Evolutionary conservation across 2,329 filamentous ascomycete species (phyloP).

Genomic region (Monilinia fructigena): DNA sequence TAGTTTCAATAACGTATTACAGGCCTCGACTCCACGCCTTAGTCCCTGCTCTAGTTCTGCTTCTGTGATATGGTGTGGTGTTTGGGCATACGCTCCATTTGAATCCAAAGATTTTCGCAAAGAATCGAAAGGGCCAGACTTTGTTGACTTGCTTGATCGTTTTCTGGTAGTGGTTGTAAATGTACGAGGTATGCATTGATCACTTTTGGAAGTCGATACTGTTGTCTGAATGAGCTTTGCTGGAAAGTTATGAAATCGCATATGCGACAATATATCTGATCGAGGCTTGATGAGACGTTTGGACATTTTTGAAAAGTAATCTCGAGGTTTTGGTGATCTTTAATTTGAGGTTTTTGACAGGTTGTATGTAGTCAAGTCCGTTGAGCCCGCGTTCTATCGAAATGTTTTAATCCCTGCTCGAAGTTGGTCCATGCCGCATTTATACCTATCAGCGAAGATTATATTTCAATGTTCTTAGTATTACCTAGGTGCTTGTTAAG

Average conservation of each 20-base stretch:
- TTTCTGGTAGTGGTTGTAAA: slow-evolving; percentile 32
- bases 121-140: background rate
- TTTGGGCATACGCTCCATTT: slow-evolving; percentile 4
- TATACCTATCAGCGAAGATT: too few relatives aligned
- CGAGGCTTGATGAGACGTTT: slow-evolving; percentile 39
- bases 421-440: background rate
- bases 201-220: slow-evolving; percentile 27
- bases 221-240: slow-evolving; percentile 22
- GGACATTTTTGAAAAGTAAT: slow-evolving; percentile 42
- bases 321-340: slow-evolving; percentile 20
- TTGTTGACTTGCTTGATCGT: slow-evolving; percentile 13
- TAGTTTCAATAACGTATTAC: slow-evolving; percentile 30
- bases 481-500: too few relatives aligned
- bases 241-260: slow-evolving; percentile 43
- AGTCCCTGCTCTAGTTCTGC: slow-evolving; percentile 31
- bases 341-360: slow-evolving; percentile 20
- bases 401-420: background rate
- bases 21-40: slow-evolving; percentile 28
- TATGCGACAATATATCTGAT: slow-evolving; percentile 46
- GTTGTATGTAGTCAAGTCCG: background rate
- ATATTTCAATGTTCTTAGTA: too few relatives aligned
- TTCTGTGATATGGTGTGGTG: slow-evolving; percentile 23
- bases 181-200: slow-evolving; percentile 25
- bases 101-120: background rate
- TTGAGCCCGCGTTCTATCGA: background rate